These are phyloP conservation scores for Malus domestica DNA, from an alignment of 306 rosid genomes.

Conservation along the genomic window ASM211411v1 NC_041800.1:17099501-17100000, in stretches of 20 bases:
- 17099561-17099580: slow-evolving; percentile 32
- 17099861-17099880: not conserved
- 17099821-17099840: no score
- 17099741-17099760: slow-evolving; percentile 32
- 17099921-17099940: no score
- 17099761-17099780: slow-evolving; percentile 31
- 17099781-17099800: not conserved
- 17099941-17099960: no score
- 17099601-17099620: not conserved
- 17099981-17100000: no score
- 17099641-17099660: not conserved
- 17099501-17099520: slow-evolving; percentile 19
- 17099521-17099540: slow-evolving; percentile 9
- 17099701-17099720: slow-evolving; percentile 32
- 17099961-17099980: no score
- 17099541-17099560: slow-evolving; percentile 29
- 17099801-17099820: not conserved
- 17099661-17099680: slow-evolving; percentile 23
- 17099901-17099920: no score
- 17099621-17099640: not conserved
- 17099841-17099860: not conserved
- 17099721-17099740: slow-evolving; percentile 16
- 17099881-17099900: not conserved
- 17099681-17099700: slow-evolving; percentile 30
- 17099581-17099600: not conserved